phyloP scores from a whole-genome alignment of 2,329 filamentous ascomycete species.

The Cordyceps cateniannulata region DNA sequence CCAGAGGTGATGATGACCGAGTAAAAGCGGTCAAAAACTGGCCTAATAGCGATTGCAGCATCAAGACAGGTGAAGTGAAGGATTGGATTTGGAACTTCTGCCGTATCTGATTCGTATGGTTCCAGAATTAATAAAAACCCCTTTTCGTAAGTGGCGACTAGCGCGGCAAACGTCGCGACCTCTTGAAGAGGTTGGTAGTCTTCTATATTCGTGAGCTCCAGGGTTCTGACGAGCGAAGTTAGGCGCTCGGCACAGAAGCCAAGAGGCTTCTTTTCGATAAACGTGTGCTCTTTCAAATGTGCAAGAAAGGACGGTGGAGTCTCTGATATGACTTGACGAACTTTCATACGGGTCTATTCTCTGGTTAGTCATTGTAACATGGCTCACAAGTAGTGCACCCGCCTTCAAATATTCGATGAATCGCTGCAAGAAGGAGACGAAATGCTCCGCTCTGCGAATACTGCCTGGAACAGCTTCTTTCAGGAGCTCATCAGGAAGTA shows the following conservation, averaged over 20 bases:
- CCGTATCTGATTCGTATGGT: slow-evolving; percentile 90
- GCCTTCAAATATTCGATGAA: slow-evolving; percentile 94
- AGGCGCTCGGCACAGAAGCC: slow-evolving; percentile 91
- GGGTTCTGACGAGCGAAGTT: slow-evolving; percentile 86
- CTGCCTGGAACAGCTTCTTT: slow-evolving; percentile 96
- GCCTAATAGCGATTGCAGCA: slow-evolving; percentile 95
- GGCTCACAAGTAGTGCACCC: background rate
- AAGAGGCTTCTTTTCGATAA: slow-evolving; percentile 93
- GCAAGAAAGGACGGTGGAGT: slow-evolving; percentile 89
- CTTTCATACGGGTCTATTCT: slow-evolving; percentile 87
- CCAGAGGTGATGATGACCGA: slow-evolving; percentile 98
- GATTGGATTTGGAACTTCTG: slow-evolving; percentile 93
- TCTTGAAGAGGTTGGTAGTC: slow-evolving; percentile 96
- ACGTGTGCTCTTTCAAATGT: slow-evolving; percentile 91
- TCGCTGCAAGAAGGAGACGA: slow-evolving; percentile 86
- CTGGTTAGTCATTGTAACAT: background rate
- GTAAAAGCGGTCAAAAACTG: slow-evolving; percentile 94
- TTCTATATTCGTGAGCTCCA: slow-evolving; percentile 96
- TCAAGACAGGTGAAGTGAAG: slow-evolving; percentile 95
- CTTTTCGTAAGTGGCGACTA: slow-evolving; percentile 94
- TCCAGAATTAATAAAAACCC: slow-evolving; percentile 96
- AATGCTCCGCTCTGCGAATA: slow-evolving; percentile 91
- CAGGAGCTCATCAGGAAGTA: slow-evolving; percentile 84
- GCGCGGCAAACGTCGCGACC: slow-evolving; percentile 92
- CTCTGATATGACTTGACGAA: slow-evolving; percentile 93